Percentiles rank a stretch among this genome's conserved stretches.
phyloP scores from a whole-genome alignment of 2,329 filamentous ascomycete genomes.

The Sclerotinia glacialis region DNA sequence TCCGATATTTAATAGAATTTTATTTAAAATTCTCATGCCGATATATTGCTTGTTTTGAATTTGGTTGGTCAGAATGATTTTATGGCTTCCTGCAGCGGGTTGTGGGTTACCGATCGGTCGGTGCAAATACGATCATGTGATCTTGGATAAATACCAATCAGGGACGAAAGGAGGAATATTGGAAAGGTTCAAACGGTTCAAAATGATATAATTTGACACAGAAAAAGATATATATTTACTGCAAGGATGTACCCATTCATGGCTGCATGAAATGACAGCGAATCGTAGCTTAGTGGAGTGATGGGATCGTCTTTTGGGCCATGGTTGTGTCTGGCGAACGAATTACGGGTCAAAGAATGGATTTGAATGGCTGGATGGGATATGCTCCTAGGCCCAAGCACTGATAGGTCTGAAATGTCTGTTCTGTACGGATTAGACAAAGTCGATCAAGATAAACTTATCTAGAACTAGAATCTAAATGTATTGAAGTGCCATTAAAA shows the following conservation, averaged over 20 bases:
- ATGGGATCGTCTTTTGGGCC: conserved; percentile 14
- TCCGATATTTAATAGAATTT: conserved; percentile 20
- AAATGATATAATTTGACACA: conserved; percentile 10
- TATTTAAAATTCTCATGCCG: conserved; percentile 21
- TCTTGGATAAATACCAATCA: conserved; percentile 15
- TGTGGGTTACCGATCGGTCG: conserved; percentile 20
- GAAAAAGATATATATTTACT: conserved; percentile 2
- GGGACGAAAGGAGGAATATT: conserved; percentile 18
- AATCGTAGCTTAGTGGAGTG: conserved; percentile 17
- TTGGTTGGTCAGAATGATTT: conserved; percentile 20
- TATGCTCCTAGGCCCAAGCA: conserved; percentile 3
- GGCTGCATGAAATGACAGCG: conserved; percentile 20
- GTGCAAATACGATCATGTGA: conserved; percentile 21
- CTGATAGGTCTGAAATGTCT: background rate
- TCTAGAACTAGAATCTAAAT: conserved; percentile 11
- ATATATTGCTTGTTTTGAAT: conserved; percentile 17
- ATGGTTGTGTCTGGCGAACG: conserved; percentile 9
- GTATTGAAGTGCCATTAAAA: background rate
- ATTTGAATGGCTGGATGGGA: too few relatives aligned
- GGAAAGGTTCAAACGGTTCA: background rate
- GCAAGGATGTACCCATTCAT: conserved; percentile 16
- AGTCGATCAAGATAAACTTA: conserved; percentile 4
- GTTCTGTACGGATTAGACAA: background rate
- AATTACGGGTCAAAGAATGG: conserved; percentile 11
- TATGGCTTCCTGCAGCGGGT: conserved; percentile 20